These are phyloP conservation scores for Puya raimondii DNA, from an alignment of 176 grass and related monocot species.

Conservation along the genomic window DNA sequence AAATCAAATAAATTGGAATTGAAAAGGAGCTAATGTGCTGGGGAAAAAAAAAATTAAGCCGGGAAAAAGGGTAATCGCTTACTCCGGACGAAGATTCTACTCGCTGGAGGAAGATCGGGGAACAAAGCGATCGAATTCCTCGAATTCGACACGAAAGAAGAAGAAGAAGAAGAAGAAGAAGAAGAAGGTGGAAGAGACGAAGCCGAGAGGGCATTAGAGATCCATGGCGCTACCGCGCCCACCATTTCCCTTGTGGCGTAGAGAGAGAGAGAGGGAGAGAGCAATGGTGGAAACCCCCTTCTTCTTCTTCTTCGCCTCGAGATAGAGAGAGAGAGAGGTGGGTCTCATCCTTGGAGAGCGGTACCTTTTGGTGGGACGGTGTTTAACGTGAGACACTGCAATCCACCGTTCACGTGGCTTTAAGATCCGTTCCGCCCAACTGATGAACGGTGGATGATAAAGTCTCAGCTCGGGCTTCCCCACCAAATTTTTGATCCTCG, in stretches of 20 bases:
- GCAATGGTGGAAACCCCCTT: too few relatives aligned
- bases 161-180: neutral
- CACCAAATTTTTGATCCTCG: too few relatives aligned
- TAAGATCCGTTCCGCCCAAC: too few relatives aligned
- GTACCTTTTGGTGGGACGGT: too few relatives aligned
- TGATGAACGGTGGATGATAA: too few relatives aligned
- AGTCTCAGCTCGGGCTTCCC: too few relatives aligned
- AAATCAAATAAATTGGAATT: neutral
- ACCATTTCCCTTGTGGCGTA: neutral
- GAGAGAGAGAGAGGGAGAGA: too few relatives aligned
- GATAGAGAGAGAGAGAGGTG: too few relatives aligned
- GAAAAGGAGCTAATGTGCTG: neutral
- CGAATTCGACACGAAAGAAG: neutral
- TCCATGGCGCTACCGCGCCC: neutral
- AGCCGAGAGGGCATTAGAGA: neutral
- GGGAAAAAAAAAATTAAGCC: neutral
- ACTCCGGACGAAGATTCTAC: constrained; percentile 16
- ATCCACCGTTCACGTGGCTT: too few relatives aligned
- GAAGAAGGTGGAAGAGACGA: neutral
- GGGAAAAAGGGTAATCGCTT: neutral
- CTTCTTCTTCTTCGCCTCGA: too few relatives aligned
- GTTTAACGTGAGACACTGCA: too few relatives aligned
- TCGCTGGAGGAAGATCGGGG: constrained; percentile 5
- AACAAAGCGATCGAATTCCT: neutral
- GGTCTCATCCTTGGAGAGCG: too few relatives aligned